Evolutionary conservation across 2,329 filamentous ascomycete species (phyloP), one percentile per base, ranked within the genome.

Genomic region (Plectosphaerella cucumerina): DNA sequence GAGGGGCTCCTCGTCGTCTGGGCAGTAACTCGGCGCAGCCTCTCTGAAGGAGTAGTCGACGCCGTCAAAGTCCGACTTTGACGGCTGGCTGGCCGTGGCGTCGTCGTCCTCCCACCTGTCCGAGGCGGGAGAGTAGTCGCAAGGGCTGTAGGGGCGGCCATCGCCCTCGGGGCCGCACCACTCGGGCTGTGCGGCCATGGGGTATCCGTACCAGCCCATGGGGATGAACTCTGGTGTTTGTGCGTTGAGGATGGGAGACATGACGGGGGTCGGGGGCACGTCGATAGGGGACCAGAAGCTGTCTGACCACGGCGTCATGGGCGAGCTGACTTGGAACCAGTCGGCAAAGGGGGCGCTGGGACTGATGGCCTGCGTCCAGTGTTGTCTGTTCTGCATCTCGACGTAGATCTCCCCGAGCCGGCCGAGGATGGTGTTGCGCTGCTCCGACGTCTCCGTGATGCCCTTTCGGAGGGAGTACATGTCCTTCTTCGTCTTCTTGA

Each of bases 341-440:
- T 57, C 41, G 63, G 62, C 2, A 31, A 31, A 31, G 26, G 26
- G 26, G 26, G 8, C 26, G 12, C 26, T 11, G 26, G 26, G 26
- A 17, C n/a, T 18, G n/a, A 42, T 11, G 39, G 69, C 60, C 35
- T 67, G 63, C 26, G 58, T 58, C 68, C 68, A 70, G 3, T 70
- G 62, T 48, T 74, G 70, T 3, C 70, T 68, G 37, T 69, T 72
- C 56, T 73, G 70, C 14, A 77, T 70, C 60, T 82, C 77, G 15
- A 75, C 62, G 33, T 72, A 67, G 14, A 83, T 56, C 51, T 82
- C 77, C 12, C 70, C 65, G n/a, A 83, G 64, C 3, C 77, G 66
- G 15, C 65, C 51, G 37, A 76, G 60, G 6, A 80, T 70, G 15
- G 65, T 56, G 49, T 65, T 70, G 57, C 82, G 73, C 57, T 81